A percentile compares a stretch with the other conserved stretches of the same genome.
Conservation (phyloP, 805 yeast genomes). For the Pichia cephalocereana region DNA sequence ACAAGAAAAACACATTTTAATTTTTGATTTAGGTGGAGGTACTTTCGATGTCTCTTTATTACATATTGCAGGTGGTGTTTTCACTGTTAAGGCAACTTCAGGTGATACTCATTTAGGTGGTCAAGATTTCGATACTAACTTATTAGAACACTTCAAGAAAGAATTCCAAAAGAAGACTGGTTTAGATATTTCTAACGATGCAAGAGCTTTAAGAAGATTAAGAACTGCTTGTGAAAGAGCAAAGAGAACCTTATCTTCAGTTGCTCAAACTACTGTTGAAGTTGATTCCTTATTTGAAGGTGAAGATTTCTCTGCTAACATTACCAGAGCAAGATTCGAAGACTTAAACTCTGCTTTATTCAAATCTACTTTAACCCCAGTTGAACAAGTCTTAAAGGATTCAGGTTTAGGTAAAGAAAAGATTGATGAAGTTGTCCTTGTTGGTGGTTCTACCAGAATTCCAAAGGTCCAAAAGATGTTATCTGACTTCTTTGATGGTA, state of each 20-base stretch:
- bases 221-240: slow-evolving; percentile 99
- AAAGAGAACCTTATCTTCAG: slow-evolving; percentile 95
- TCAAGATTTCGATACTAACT: slow-evolving; percentile 97
- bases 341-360: slow-evolving; percentile 87
- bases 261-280: slow-evolving; percentile 92
- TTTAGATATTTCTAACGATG: slow-evolving; percentile 79
- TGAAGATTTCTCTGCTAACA: slow-evolving; percentile 87
- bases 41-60: slow-evolving; percentile 94
- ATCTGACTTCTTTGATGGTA: slow-evolving; percentile 93
- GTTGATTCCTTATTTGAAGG: slow-evolving; percentile 93
- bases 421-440: slow-evolving; percentile 91
- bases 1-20: slow-evolving; percentile 79
- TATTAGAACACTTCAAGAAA: slow-evolving; percentile 83
- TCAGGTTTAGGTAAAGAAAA: slow-evolving; percentile 74
- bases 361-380: slow-evolving; percentile 91
- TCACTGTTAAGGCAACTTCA: slow-evolving; percentile 95
- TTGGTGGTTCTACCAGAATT: slow-evolving; percentile 98
- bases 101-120: slow-evolving; percentile 99
- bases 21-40: slow-evolving; percentile 98
- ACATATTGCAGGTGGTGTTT: slow-evolving; percentile 91
- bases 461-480: slow-evolving; percentile 95
- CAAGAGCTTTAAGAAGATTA: slow-evolving; percentile 95
- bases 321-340: slow-evolving; percentile 98
- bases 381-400: slow-evolving; percentile 91
- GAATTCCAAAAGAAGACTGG: slow-evolving; percentile 92